phyloP scores from a whole-genome alignment of 345 rosid genomes.

The Eucalyptus paniculata region DNA sequence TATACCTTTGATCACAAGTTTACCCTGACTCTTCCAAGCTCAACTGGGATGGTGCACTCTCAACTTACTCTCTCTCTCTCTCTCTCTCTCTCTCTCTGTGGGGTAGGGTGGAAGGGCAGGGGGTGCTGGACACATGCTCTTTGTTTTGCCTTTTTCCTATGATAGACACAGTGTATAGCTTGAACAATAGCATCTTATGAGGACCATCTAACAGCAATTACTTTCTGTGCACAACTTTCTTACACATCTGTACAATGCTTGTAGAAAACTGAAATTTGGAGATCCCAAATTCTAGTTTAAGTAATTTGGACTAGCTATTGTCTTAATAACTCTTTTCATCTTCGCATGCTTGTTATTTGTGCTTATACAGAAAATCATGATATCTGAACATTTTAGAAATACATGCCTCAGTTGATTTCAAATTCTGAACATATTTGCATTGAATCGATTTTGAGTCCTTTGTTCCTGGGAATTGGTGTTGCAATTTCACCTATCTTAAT shows the following conservation, averaged over 20 bases:
- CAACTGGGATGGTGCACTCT: constrained; percentile 44
- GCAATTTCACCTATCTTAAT: background rate
- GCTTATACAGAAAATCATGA: background rate
- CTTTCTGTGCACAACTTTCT: background rate
- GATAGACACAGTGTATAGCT: background rate
- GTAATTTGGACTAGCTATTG: background rate
- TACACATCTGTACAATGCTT: background rate
- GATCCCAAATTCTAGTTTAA: background rate
- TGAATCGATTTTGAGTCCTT: background rate
- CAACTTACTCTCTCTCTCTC: background rate
- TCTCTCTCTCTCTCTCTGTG: background rate
- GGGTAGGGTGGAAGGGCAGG: background rate
- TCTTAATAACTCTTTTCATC: background rate
- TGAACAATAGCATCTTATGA: background rate
- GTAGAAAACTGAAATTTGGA: background rate
- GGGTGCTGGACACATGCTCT: background rate
- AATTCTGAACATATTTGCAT: background rate
- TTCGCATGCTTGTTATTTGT: background rate
- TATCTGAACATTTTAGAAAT: background rate
- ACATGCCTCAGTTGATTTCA: background rate
- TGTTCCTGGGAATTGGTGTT: background rate
- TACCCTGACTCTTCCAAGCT: constrained; percentile 37
- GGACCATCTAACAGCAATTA: background rate
- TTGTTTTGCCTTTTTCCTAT: background rate
- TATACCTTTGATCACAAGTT: constrained; percentile 69